phyloP scores from a whole-genome alignment of 129 eudicot species.

The Flaveria sonorensis region DNA sequence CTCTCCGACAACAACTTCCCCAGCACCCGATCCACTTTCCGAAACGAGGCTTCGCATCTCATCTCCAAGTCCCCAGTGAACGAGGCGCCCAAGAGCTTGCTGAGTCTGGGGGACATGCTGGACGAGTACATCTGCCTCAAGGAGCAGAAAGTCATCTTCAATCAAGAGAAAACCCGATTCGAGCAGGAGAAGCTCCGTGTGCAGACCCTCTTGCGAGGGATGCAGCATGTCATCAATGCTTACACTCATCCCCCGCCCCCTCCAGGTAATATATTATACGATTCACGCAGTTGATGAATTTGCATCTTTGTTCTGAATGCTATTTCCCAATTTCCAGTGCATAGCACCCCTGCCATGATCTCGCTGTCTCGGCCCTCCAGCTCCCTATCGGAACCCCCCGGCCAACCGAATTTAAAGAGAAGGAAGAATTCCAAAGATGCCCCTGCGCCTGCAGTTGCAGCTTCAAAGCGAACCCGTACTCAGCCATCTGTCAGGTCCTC shows the following conservation, averaged over 20 bases:
- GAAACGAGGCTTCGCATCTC: slow-evolving; percentile 64
- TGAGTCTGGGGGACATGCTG: slow-evolving; percentile 73
- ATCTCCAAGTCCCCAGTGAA: slow-evolving; percentile 58
- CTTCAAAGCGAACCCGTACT: slow-evolving; percentile 54
- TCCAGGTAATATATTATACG: too few species aligned
- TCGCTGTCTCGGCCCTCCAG: slow-evolving; percentile 33
- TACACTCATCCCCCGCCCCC: slow-evolving; percentile 33
- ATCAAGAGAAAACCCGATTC: slow-evolving; percentile 57
- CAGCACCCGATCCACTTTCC: slow-evolving; percentile 57
- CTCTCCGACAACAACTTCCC: slow-evolving; percentile 62
- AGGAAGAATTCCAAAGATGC: slow-evolving; percentile 42
- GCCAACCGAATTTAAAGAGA: slow-evolving; percentile 42
- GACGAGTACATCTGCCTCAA: slow-evolving; percentile 79
- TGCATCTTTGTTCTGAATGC: too few species aligned
- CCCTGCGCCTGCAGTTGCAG: slow-evolving; percentile 22
- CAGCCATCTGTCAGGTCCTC: slow-evolving; percentile 25
- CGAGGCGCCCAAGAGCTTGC: slow-evolving; percentile 72
- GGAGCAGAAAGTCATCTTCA: slow-evolving; percentile 68
- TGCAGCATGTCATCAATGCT: slow-evolving; percentile 76
- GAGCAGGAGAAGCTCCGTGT: slow-evolving; percentile 74
- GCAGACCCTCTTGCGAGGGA: slow-evolving; percentile 58
- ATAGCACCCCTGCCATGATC: slow-evolving; percentile 46
- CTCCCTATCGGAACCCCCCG: slow-evolving; percentile 27
- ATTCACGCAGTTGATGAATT: too few species aligned
- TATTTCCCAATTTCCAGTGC: slow-evolving; percentile 30